Evolutionary conservation across 768 basidiomycete genomes (phyloP).

Genomic region (Calocera viscosa): DNA sequence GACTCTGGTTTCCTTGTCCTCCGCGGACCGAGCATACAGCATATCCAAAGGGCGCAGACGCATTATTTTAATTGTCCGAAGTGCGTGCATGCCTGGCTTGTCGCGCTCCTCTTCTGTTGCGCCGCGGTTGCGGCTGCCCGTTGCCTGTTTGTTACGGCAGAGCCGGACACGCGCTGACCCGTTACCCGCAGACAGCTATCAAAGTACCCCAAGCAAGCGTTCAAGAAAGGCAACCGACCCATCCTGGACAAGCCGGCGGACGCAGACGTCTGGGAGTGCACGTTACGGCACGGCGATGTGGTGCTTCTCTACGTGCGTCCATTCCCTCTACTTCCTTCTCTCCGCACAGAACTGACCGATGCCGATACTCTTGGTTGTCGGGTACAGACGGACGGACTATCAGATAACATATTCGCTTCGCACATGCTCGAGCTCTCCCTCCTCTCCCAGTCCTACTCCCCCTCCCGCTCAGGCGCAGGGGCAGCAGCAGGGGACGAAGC

Average conservation of each 20-base stretch:
- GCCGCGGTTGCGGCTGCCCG: too few species aligned
- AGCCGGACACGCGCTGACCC: neutral
- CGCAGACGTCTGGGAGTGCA: constrained; percentile 15
- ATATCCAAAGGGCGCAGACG: constrained; percentile 30
- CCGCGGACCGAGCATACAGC: constrained; percentile 14
- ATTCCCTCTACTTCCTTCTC: neutral
- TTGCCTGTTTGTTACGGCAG: too few species aligned
- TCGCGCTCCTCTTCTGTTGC: too few species aligned
- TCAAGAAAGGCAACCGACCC: neutral
- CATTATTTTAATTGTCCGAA: constrained; percentile 38
- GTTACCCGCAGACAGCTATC: neutral
- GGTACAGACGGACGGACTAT: constrained; percentile 41
- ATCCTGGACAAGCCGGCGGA: neutral
- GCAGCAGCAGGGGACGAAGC: neutral
- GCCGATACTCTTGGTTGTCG: neutral
- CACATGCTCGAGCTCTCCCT: constrained; percentile 62
- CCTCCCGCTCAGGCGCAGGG: neutral
- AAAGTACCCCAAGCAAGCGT: constrained; percentile 3
- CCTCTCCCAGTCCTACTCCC: constrained; percentile 31
- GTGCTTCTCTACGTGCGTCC: constrained; percentile 38
- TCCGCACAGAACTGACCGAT: neutral
- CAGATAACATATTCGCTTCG: constrained; percentile 49
- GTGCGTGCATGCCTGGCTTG: constrained; percentile 19
- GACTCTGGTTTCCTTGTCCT: constrained; percentile 22
- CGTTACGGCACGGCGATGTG: constrained; percentile 42